phyloP scores from a whole-genome alignment of 148 eudicot genomes.

The Beta vulgaris region DNA sequence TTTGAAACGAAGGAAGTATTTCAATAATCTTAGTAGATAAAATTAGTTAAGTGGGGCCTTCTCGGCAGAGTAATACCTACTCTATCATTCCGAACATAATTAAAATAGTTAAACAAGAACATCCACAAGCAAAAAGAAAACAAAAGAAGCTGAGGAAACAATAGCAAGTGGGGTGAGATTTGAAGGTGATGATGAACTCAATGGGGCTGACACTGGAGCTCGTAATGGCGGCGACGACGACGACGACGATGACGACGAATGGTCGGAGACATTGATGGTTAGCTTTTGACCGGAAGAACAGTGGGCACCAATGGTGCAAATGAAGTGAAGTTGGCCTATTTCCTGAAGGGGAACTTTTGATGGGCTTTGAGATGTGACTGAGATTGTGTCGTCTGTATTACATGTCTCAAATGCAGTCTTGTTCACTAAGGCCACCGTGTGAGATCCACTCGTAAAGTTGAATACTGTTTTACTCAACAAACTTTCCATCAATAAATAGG shows the following conservation, averaged over 20 bases:
- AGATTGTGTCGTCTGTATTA: neutral
- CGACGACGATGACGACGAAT: neutral
- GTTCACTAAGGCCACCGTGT: constrained; percentile 12
- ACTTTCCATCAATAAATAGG: too few relatives aligned
- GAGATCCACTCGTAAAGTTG: constrained; percentile 9
- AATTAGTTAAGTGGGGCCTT: too few relatives aligned
- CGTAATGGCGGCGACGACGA: neutral
- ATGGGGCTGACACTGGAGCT: too few relatives aligned
- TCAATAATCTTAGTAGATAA: too few relatives aligned
- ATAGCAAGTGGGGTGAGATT: neutral
- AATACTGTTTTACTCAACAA: constrained; percentile 5
- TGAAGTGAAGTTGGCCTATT: constrained; percentile 11
- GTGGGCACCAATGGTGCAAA: constrained; percentile 1
- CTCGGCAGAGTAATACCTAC: too few relatives aligned
- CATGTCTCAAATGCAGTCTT: constrained; percentile 10
- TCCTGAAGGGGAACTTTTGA: neutral
- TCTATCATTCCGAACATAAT: too few relatives aligned
- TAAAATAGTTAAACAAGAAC: neutral
- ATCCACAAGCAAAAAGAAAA: neutral
- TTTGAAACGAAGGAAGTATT: too few relatives aligned
- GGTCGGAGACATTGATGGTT: constrained; percentile 3
- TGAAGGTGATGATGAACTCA: neutral
- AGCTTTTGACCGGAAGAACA: neutral
- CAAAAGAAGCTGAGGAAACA: neutral
- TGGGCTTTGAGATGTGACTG: neutral